A percentile compares a stretch with the other conserved stretches of the same genome.
Evolutionary conservation across 2,329 filamentous ascomycete genomes (phyloP).

Genomic region (Phyllachora maydis): DNA sequence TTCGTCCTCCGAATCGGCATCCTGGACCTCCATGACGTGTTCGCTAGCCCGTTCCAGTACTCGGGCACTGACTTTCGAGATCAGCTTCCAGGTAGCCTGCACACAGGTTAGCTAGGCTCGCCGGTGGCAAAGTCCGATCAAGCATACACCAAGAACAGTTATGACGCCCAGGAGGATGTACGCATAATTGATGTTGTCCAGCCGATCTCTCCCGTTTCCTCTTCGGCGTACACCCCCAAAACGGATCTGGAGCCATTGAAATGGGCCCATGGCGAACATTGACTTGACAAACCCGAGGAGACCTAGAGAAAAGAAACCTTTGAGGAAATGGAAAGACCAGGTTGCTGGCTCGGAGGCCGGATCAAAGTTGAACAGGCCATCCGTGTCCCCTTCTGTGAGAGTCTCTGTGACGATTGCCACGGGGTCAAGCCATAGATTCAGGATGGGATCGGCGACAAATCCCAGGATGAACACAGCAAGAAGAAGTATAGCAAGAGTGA

Average conservation of each 20-base stretch:
- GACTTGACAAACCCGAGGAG: slow-evolving; percentile 72
- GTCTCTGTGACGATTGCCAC: slow-evolving; percentile 35
- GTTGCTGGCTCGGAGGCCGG: slow-evolving; percentile 29
- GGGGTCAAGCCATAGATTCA: slow-evolving; percentile 74
- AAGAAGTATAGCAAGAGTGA: slow-evolving; percentile 56
- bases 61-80: slow-evolving; percentile 50
- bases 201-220: slow-evolving; percentile 51
- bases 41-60: slow-evolving; percentile 63
- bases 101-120: slow-evolving; percentile 4
- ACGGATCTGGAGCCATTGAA: slow-evolving; percentile 58
- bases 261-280: slow-evolving; percentile 52
- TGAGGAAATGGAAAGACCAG: slow-evolving; percentile 72
- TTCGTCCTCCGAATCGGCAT: slow-evolving; percentile 32
- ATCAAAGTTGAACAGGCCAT: slow-evolving; percentile 16
- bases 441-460: slow-evolving; percentile 81
- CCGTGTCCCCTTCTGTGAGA: slow-evolving; percentile 19
- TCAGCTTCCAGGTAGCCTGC: slow-evolving; percentile 63
- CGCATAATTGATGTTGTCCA: slow-evolving; percentile 60
- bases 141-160: slow-evolving; percentile 56
- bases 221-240: slow-evolving; percentile 32
- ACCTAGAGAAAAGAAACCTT: slow-evolving; percentile 79
- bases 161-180: slow-evolving; percentile 62
- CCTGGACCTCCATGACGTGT: slow-evolving; percentile 63
- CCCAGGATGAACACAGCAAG: slow-evolving; percentile 62
- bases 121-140: background rate